Conservation (phyloP, 225 moss, liverwort and hornwort species). For the Neckera pumila region DNA sequence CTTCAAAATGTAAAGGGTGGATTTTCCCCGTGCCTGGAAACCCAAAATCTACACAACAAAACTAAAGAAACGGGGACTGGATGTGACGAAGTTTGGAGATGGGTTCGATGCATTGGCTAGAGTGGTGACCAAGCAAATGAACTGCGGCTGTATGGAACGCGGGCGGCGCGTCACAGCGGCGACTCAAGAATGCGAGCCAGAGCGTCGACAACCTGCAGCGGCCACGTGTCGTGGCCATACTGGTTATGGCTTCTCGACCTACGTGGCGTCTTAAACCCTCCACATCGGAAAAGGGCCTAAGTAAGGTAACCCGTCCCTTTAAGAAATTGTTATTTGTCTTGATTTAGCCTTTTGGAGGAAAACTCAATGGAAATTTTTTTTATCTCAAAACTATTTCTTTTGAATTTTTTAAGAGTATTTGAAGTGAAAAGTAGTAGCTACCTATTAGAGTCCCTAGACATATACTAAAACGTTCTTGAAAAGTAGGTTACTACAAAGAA, state of each 20-base stretch:
- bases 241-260: not conserved
- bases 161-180: too few species aligned
- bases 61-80: not conserved
- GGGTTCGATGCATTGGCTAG: not conserved
- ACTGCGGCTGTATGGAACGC: not conserved
- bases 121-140: conserved; percentile 3
- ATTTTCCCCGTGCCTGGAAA: not conserved
- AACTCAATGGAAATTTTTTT: too few species aligned
- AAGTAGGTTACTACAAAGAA: too few species aligned
- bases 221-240: not conserved
- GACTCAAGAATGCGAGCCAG: not conserved
- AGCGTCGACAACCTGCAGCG: not conserved
- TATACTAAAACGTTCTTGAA: too few species aligned
- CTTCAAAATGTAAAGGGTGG: not conserved
- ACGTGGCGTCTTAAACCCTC: not conserved
- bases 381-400: too few species aligned
- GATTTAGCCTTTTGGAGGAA: too few species aligned
- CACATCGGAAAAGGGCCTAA: not conserved
- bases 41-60: not conserved
- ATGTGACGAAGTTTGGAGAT: not conserved
- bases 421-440: too few species aligned
- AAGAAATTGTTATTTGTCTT: too few species aligned
- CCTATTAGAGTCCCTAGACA: too few species aligned
- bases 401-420: too few species aligned
- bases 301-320: not conserved